Percentiles rank a stretch among this genome's conserved stretches.
phyloP scores from a whole-genome alignment of 2,329 filamentous ascomycete species.

The Fusarium bactridioides region DNA sequence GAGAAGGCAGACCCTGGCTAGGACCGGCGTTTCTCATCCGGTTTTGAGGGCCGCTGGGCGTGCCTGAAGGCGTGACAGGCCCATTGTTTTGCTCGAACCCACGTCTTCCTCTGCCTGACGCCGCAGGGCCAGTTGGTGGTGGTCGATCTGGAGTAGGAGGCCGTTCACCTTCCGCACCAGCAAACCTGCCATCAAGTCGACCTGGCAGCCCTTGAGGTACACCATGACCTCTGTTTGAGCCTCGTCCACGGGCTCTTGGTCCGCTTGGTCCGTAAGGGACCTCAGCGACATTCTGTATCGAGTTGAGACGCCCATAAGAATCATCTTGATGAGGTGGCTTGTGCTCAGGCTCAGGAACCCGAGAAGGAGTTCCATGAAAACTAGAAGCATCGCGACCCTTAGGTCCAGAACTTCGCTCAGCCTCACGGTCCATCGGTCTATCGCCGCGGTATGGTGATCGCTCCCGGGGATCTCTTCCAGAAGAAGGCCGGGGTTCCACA shows the following conservation, averaged over 20 bases:
- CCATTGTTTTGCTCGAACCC: conserved; percentile 50
- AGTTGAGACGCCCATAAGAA: conserved; percentile 69
- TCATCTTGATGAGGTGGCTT: conserved; percentile 64
- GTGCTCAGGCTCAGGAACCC: conserved; percentile 59
- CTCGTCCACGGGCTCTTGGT: conserved; percentile 60
- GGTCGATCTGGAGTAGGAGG: conserved; percentile 59
- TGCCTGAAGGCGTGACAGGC: conserved; percentile 42
- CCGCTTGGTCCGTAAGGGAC: conserved; percentile 68
- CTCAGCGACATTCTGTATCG: conserved; percentile 55
- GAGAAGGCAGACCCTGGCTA: conserved; percentile 36
- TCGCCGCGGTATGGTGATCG: conserved; percentile 49
- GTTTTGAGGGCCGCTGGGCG: conserved; percentile 48
- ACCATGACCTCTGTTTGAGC: conserved; percentile 49
- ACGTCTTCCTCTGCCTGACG: conserved; percentile 57
- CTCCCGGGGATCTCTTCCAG: conserved; percentile 45
- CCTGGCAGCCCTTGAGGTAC: conserved; percentile 48
- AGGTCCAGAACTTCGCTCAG: conserved; percentile 43
- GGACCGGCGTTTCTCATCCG: conserved; percentile 51
- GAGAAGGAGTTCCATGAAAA: conserved; percentile 49
- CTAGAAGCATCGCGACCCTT: conserved; percentile 51
- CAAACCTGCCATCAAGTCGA: conserved; percentile 55
- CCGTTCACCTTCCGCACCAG: conserved; percentile 51
- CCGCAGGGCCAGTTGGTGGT: conserved; percentile 62
- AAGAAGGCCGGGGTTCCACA: conserved; percentile 42
- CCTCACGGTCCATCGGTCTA: conserved; percentile 51